Base-by-base conservation (phyloP, 1,284 basidiomycete genomes). In the Crepidotus sp. region DNA sequence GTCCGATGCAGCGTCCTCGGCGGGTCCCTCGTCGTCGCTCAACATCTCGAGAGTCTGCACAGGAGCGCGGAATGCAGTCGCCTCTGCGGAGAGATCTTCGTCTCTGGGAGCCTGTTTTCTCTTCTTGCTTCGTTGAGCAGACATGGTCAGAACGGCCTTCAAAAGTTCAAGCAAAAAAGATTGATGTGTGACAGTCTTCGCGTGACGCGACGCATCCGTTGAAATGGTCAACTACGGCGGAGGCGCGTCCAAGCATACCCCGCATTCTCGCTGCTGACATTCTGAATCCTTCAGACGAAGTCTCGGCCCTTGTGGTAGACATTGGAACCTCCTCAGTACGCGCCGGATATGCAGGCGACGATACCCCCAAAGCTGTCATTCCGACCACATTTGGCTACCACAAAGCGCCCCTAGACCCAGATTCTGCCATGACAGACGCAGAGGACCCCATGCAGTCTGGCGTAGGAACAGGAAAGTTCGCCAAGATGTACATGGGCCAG, bases 341-440 rank as follows among this genome's bases (percentile, higher is more conserved):
- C 58, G 92, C 90, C 17, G 96, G 96, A 36, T 96, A 95, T 63
- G 95, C 96, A 13, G 96, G 96, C 39, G 95, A 98, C 64, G 96
- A 99, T 60, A 80, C 88, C 11, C 96, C 96, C 22, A 92, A 93
- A 63, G 83, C 87, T 19, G 80, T 98, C 50, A 78, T 96, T 49
- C 89, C 96, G 1, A 88, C 93, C 1, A 76, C 80, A 43, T 98
- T 92, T 64, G 94, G 92, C 18, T 94, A 83, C 64, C 74, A 57
- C 55, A 74, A 61, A 51, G 63, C 57, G 55, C 44, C 63, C 8
- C 52, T 59, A 2, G 71, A 74, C 42, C 59, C 58, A 33, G 78
- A 87, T 56, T 67, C 81, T 7, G 49, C 67, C 26, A 83, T 82
- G 81, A 60, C 57, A 6, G 79, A 80, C 17, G 61, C 55, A 27